phyloP scores from a whole-genome alignment of 139 green algal genomes.

The Trebouxia sp. region DNA sequence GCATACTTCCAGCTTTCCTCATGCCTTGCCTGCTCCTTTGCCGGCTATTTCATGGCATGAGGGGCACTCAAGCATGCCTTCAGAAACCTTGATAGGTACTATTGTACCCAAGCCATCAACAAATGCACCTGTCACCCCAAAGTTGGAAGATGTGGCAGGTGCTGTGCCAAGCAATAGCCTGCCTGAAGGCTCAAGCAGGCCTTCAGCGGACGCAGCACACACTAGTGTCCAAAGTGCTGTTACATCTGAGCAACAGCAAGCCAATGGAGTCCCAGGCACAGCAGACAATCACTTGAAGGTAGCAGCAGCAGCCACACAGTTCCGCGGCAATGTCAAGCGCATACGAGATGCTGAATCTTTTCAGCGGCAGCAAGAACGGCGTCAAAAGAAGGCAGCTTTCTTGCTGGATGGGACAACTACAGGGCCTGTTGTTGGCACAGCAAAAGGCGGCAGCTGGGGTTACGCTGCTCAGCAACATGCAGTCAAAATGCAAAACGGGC shows the following conservation, averaged over 20 bases:
- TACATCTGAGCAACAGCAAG: neutral
- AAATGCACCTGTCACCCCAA: neutral
- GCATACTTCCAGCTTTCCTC: no score
- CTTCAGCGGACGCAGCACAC: neutral
- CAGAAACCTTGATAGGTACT: no score
- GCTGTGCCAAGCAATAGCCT: neutral
- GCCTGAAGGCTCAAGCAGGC: neutral
- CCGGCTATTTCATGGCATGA: no score
- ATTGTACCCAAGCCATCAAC: no score
- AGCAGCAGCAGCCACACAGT: neutral
- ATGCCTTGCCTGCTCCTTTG: no score
- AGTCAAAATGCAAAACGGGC: neutral
- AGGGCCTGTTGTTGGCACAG: constrained; percentile 2
- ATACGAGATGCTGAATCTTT: neutral
- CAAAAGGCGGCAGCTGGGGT: constrained; percentile 2
- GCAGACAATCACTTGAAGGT: neutral
- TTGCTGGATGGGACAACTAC: neutral
- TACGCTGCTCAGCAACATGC: neutral
- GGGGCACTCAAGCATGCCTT: no score
- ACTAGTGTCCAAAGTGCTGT: neutral
- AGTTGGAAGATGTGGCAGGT: neutral
- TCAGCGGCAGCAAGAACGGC: constrained; percentile 20
- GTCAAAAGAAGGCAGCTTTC: constrained; percentile 16
- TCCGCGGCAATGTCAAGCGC: constrained; percentile 9
- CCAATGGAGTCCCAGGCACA: neutral